Evolutionary conservation across 176 grass and related monocot species (phyloP), one percentile per base, ranked within the genome.

Genomic region (Aechmea fasciata): DNA sequence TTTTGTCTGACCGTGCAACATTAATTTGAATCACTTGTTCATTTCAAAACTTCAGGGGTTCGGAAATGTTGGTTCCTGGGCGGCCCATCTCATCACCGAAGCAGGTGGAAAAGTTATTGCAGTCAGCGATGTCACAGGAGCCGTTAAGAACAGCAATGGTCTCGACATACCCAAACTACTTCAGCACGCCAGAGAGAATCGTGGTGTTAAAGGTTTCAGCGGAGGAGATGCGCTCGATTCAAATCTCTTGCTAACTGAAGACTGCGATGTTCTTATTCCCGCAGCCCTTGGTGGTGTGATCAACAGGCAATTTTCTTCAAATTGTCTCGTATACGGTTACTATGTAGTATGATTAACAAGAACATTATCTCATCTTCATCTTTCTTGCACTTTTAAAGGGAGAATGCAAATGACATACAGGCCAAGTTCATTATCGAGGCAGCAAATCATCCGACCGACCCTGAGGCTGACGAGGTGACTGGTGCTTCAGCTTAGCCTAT

Each of bases 391-490:
- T 73, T 72, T 49, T 22, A 14, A 64, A 99, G 94, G 84, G 90
- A 88, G 28, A 99, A 93, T 82, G 94, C 94, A 25, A 83, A 88
- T 75, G 87, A 90, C 20, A 99, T 99, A 77, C 90, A 73, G 55
- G 89, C 94, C 11, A 93, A 99, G 68, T 99, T 90, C 77, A 90
- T 99, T 57, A 83, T 99, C 11, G 94, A 99, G 79, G 94, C 94
- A n/a, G 94, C 94, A 52, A 99, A 99, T 73, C 94, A 99, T 72
- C 94, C 94, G 17, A 77, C 94, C 24, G 94, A 99, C 18, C 94
- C 94, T 1, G 94, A 93, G 52, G 94, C 94, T 70, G 94, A 99
- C 33, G 89, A 99, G 87, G 94, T 52, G 82, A 84, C 80, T 65
- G 10, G 26, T 55, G 68, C 2, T 11, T 78, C 13, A 2, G n/a